Evolutionary conservation across 169 alveolate genomes (phyloP), one percentile per base, ranked within the genome.

Genomic region (Babesia ovis): DNA sequence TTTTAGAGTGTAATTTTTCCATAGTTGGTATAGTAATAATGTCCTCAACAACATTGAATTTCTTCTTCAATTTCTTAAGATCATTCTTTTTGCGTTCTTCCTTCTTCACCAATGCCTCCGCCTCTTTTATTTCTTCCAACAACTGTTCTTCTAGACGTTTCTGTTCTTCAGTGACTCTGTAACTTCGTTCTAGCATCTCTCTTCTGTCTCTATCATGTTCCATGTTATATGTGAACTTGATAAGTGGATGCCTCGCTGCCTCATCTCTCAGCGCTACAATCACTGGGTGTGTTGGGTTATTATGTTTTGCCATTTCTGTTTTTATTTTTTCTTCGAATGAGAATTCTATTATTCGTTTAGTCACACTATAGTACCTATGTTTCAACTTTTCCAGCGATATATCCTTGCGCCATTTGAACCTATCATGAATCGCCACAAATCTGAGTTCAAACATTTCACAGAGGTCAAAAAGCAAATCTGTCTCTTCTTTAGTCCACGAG

Each of bases 401-500:
- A 29, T 84, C 91, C 75, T 76, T 85, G 41, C 89, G 70, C 74
- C 67, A 54, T 77, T 89, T 88, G 60, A 84, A 84, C 42, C 90
- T 81, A 80, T 91, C 95, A 56, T 91, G 91, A 32, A 91, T 85
- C 25, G 91, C 85, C 54, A 91, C 75, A 53, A 91, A 91, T 31
- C 93, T 77, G 34, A 91, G 85, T 61, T 91, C 95, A 66, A 87
- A 91, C 79, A 85, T 91, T 66, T 86, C 94, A 48, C 95, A 91
- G n/a, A 91, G 77, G 51, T 91, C 92, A 61, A 91, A 90, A 34
- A 91, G 64, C 84, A 86, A 64, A 69, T 79, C 92, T 16, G 95
- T 91, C 62, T 91, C 95, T 53, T 90, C 95, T 72, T 90, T 90
- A 20, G 93, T 81, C 95, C 95, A 91, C 51, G 83, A 31, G 27